A percentile compares a stretch with the other conserved stretches of the same genome.
Conservation (phyloP, 768 basidiomycete species). For the Candolleomyces eurysporus region DNA sequence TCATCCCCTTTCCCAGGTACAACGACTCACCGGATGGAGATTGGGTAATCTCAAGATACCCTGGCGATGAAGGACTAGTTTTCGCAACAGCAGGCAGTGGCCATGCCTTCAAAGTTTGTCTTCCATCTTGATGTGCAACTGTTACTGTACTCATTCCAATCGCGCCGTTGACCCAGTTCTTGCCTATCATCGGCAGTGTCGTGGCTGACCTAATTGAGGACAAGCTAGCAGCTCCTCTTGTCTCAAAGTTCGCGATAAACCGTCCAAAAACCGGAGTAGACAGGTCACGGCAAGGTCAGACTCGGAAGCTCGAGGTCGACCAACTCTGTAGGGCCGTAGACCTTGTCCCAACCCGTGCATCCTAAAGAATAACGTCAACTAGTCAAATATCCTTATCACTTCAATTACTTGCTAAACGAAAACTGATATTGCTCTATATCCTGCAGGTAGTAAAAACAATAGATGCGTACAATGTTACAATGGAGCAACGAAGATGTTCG, state of each 20-base stretch:
- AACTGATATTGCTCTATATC: too few species aligned
- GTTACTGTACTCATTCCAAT: background rate
- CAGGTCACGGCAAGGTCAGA: conserved; percentile 29
- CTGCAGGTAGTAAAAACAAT: too few species aligned
- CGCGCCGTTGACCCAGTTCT: conserved; percentile 52
- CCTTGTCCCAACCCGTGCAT: conserved; percentile 1
- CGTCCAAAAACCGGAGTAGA: conserved; percentile 37
- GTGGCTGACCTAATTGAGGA: conserved; percentile 73
- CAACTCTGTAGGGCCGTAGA: conserved; percentile 52
- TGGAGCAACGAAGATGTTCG: background rate
- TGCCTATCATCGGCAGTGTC: conserved; percentile 79
- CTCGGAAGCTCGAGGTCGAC: conserved; percentile 40
- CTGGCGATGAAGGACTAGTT: conserved; percentile 54
- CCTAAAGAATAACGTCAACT: too few species aligned
- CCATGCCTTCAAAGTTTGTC: conserved; percentile 77
- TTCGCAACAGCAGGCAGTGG: conserved; percentile 89
- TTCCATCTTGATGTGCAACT: background rate
- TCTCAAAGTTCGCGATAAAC: conserved; percentile 61
- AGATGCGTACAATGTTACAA: background rate
- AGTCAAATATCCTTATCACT: too few species aligned
- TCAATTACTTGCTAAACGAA: too few species aligned
- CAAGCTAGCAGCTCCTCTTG: conserved; percentile 50
- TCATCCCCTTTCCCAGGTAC: conserved; percentile 55
- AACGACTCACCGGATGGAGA: conserved; percentile 83
- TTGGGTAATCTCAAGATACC: conserved; percentile 83